Base-by-base conservation (phyloP, 1,284 basidiomycete species). In the Naganishia liquefaciens region DNA sequence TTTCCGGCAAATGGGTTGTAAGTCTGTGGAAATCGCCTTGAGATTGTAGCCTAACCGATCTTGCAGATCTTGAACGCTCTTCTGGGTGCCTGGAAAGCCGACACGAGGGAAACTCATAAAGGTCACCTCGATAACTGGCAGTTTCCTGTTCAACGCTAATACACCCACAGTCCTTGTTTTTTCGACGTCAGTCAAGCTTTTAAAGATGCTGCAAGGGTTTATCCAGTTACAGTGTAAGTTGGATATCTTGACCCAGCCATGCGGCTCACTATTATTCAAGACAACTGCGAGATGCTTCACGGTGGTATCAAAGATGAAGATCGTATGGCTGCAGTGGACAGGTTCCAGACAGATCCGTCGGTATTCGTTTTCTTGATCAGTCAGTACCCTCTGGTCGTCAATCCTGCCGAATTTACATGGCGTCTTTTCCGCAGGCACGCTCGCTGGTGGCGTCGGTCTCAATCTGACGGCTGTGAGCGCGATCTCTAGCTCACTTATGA, bases 1-100 rank as follows among this genome's bases (percentile, higher is more conserved):
- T 60, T 33, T 60, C 57, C 64, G 82, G 81, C 10, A 83, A 83
- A 69, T 83, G 82, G 82, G 70, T 64, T 19, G 79, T 80, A 25
- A 57, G 76, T 65, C 1, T 19, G 5, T 0, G 5, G 17, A n/a
- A 19, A n/a, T 33, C 40, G 23, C 19, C 37, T 40, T 37, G 6
- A 15, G 15, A 11, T 2, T 10, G 4, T 15, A 23, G 9, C 27
- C 13, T 46, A 11, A 42, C 11, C n/a, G 19, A 15, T 46, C 44
- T 11, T 40, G 21, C 69, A 81, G 77, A 75, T 82, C 13, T 74
- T 83, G 0, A 65, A 74, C 25, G 71, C 71, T 3, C 70, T 82
- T 9, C 70, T 83, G 11, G 39, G 68, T 1, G 69, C 75, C 6
- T 83, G 82, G 82, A 71, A 79, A n/a, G 51, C 62, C 0, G 73